Evolutionary conservation across 2,329 filamentous ascomycete species (phyloP).

Genomic region (Camptophora hylomeconis): DNA sequence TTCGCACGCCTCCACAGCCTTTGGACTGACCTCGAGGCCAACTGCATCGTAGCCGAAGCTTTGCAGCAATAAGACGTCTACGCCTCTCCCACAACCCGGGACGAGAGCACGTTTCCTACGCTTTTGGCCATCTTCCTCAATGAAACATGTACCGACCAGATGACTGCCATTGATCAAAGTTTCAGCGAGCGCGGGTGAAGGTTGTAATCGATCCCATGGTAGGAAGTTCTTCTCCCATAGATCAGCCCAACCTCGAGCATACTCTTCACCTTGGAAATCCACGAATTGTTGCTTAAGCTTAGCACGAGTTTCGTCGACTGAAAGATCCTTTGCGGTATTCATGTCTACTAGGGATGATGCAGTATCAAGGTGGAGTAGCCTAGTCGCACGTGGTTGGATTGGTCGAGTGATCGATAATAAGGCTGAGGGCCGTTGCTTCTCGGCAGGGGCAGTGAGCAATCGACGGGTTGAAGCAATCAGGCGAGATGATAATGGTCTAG

Average conservation of each 20-base stretch:
- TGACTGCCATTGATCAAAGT: conserved; percentile 28
- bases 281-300: conserved; percentile 26
- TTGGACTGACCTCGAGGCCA: conserved; percentile 55
- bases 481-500: no score
- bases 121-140: conserved; percentile 25
- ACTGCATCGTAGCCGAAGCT: conserved; percentile 64
- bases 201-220: conserved; percentile 46
- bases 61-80: conserved; percentile 65
- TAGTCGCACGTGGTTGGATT: conserved; percentile 1
- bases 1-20: conserved; percentile 29
- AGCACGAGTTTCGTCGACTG: conserved; percentile 12
- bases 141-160: conserved; percentile 24
- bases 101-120: conserved; percentile 50
- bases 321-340: conserved; percentile 3
- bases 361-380: background rate
- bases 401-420: no score
- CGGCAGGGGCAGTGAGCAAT: no score
- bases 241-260: conserved; percentile 38
- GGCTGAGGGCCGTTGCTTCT: no score
- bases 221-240: conserved; percentile 43
- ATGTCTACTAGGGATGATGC: conserved; percentile 1
- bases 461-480: no score
- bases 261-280: conserved; percentile 26
- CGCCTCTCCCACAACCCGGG: conserved; percentile 69
- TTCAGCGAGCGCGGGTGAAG: conserved; percentile 48